These are phyloP conservation scores for Fusarium sarcochroum DNA, from an alignment of 2,329 filamentous ascomycete species.

Conservation along the genomic window DNA sequence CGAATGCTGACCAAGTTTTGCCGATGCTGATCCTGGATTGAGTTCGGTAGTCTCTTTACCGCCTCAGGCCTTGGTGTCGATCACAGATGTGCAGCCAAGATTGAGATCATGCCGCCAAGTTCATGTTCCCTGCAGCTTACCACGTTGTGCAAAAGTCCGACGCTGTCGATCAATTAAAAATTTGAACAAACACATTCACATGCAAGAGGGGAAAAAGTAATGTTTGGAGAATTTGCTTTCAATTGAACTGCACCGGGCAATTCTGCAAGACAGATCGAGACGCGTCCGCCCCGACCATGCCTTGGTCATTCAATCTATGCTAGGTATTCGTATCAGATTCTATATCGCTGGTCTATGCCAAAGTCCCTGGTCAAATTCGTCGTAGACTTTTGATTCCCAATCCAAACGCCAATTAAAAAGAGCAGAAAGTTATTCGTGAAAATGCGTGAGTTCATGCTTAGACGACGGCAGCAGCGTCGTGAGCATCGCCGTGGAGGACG, in stretches of 20 bases:
- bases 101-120: slow-evolving; percentile 6
- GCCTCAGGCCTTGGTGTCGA: neutral
- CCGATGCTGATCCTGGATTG: slow-evolving; percentile 1
- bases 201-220: rapidly evolving
- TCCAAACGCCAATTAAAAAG: slow-evolving; percentile 30
- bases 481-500: slow-evolving; percentile 63
- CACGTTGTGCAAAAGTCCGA: neutral
- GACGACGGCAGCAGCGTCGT: slow-evolving; percentile 43
- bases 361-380: slow-evolving; percentile 38
- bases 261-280: slow-evolving; percentile 16
- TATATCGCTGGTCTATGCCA: slow-evolving; percentile 43
- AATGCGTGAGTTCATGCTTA: slow-evolving; percentile 19
- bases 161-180: slow-evolving; percentile 20
- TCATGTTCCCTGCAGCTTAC: neutral
- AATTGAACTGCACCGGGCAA: slow-evolving; percentile 43
- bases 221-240: slow-evolving; percentile 36
- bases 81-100: slow-evolving; percentile 1
- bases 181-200: neutral
- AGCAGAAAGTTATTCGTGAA: slow-evolving; percentile 18
- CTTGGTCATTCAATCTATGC: slow-evolving; percentile 36
- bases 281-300: slow-evolving; percentile 1
- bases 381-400: slow-evolving; percentile 31
- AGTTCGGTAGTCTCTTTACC: slow-evolving; percentile 22
- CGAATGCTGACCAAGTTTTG: neutral
- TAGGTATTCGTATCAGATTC: slow-evolving; percentile 41